phyloP scores from a whole-genome alignment of 1,284 basidiomycete species.

The Cryptococcus maquisensis region DNA sequence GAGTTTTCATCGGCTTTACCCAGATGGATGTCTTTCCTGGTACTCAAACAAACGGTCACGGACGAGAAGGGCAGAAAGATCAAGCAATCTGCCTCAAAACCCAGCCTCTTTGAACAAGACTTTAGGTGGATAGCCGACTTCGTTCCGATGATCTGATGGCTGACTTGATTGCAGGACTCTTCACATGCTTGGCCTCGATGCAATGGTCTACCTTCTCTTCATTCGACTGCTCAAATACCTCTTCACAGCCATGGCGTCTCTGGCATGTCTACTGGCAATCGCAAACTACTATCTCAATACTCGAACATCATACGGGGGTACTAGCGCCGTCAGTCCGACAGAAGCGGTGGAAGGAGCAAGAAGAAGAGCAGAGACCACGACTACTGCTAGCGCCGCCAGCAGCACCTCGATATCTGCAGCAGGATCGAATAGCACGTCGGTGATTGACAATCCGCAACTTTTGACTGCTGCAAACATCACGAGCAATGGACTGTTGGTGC shows the following conservation, averaged over 20 bases:
- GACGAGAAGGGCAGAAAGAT: background rate
- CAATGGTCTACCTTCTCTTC: conserved; percentile 85
- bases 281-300: conserved; percentile 37
- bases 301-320: conserved; percentile 13
- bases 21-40: background rate
- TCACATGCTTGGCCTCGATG: conserved; percentile 62
- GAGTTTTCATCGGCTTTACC: conserved; percentile 11
- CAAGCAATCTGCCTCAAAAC: background rate
- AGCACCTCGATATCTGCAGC: background rate
- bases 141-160: background rate
- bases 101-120: conserved; percentile 11
- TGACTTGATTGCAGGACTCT: background rate
- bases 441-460: conserved; percentile 24
- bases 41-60: background rate
- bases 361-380: background rate
- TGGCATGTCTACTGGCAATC: conserved; percentile 23
- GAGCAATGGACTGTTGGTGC: conserved; percentile 29
- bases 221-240: conserved; percentile 68
- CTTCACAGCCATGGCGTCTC: conserved; percentile 24
- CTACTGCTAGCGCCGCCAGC: background rate
- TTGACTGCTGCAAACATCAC: conserved; percentile 32
- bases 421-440: conserved; percentile 4
- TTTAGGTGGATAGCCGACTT: conserved; percentile 4
- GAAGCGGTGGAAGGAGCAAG: background rate
- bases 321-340: background rate